Evolutionary conservation across 2,329 filamentous ascomycete species (phyloP), one percentile per base, ranked within the genome.

Genomic region (Cordyceps cicadae): DNA sequence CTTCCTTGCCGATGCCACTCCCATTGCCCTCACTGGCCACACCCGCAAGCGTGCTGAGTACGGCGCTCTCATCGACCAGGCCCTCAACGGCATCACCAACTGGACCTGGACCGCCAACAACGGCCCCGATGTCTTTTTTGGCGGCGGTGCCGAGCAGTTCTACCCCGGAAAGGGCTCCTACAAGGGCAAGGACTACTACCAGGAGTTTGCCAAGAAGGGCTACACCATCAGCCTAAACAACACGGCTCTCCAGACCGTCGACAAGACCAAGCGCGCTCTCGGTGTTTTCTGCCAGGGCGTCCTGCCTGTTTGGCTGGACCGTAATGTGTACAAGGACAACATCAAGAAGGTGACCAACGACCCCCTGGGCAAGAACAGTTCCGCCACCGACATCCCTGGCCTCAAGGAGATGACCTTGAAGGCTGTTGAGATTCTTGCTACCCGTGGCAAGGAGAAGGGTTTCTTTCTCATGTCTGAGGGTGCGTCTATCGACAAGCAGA

Each of bases 331-430:
- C 78, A 83, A 77, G 11, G 76, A 86, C 26, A 92, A 93, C 75
- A 77, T 93, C 26, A 76, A 80, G 65, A 78, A 74, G 51, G 80
- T 87, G 64, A 81, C 81, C 62, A 90, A 92, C 72, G 81, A 87
- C 66, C 89, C 90, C 1, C 78, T 82, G 12, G 89, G 89, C 55
- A 80, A 80, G 63, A 79, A 81, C 48, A 77, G 76, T 17, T 77
- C 87, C 46, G 89, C 89, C 5, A 78, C 81, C 8, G 89, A 94
- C 69, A 84, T 93, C 32, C 90, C 90, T 0, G 90, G 90, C 5
- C 84, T 94, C 55, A 93, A 91, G 75, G 89, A 94, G 50, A 95
- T 95, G 90, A 92, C 90, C 0, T 78, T 92, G 67, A 95, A 95
- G 78, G 90, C 90, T 26, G 82, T 94, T 54, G 89, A 93, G 62